A percentile compares a stretch with the other conserved stretches of the same genome.
phyloP scores from a whole-genome alignment of 177 flowering plant genomes.

The Vitis hybrid region DNA sequence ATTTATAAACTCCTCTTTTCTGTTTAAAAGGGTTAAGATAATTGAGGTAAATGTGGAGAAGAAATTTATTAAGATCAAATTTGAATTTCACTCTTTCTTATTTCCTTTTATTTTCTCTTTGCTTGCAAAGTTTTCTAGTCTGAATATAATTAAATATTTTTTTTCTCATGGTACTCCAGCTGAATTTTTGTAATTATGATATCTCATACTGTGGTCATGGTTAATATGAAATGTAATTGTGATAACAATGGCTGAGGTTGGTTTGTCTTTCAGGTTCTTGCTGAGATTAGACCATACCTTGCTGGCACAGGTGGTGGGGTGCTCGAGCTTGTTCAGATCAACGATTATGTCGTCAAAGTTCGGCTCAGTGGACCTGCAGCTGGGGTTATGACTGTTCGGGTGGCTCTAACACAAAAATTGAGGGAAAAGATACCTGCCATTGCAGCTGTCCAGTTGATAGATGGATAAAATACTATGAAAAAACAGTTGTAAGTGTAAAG shows the following conservation, averaged over 20 bases:
- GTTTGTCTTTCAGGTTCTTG: conserved; percentile 56
- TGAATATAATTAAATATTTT: too few species aligned
- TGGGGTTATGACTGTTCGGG: conserved; percentile 88
- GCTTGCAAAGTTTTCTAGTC: too few species aligned
- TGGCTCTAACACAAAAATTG: conserved; percentile 84
- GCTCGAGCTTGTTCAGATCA: conserved; percentile 69
- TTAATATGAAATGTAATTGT: neutral
- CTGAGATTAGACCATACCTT: conserved; percentile 87
- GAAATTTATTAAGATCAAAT: too few species aligned
- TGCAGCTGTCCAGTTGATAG: conserved; percentile 79
- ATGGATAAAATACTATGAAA: conserved; percentile 22
- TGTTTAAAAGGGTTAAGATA: too few species aligned
- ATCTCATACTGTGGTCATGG: too few species aligned
- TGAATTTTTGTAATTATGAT: too few species aligned
- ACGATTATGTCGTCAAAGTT: conserved; percentile 68
- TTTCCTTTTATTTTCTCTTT: too few species aligned
- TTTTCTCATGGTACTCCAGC: neutral
- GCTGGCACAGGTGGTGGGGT: conserved; percentile 86
- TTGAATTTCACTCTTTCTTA: too few species aligned
- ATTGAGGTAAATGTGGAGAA: too few species aligned
- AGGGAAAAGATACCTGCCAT: conserved; percentile 87
- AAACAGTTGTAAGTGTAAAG: neutral
- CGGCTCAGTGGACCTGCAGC: conserved; percentile 90
- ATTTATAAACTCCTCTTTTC: too few species aligned
- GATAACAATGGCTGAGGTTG: neutral